Evolutionary conservation across 306 rosid genomes (phyloP), one percentile per base, ranked within the genome.

Genomic region (Castanopsis chinensis): DNA sequence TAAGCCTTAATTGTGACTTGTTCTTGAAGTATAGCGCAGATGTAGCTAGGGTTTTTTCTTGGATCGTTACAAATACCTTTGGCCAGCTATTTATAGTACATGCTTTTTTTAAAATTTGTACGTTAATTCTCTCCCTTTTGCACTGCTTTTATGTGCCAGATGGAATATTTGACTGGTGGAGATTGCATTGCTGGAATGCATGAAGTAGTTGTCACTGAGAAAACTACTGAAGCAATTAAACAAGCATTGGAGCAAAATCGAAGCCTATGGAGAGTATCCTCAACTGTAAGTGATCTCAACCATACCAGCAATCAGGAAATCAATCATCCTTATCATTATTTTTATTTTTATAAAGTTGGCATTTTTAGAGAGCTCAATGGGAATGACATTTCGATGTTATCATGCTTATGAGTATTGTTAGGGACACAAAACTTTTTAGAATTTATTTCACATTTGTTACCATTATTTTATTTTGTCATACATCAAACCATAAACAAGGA

Each of bases 161-260:
- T 94, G 76, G 96, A 94, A 84, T 94, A 93, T 97, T 87, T 92
- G 86, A 95, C 98, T 4, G 98, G 87, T 53, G 99, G 99, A 80
- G 96, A 95, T 78, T 95, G 98, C 86, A 86, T 88, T 21, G 99
- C 99, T 73, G 98, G 99, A 60, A 90, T 95, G 99, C 99, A 95
- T 41, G 99, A 95, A 70, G 99, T 93, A 56, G 88, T 95, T 54
- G 93, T 81, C 74, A 92, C 98, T 69, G 79, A 84, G 49, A 86
- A 89, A 81, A 95, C 99, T 35, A 69, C 33, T 27, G 96, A 88
- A 51, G 96, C 98, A 49, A 87, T 92, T 78, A 89, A 54, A 74
- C 78, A 58, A 74, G 99, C 97, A 18, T 67, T 75, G 55, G 94
- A 89, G 72, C 92, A 91, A 85, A 85, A 86, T 11, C 89, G 91